Conservation (phyloP, 2,329 filamentous ascomycete genomes). For the Mycogone perniciosa region DNA sequence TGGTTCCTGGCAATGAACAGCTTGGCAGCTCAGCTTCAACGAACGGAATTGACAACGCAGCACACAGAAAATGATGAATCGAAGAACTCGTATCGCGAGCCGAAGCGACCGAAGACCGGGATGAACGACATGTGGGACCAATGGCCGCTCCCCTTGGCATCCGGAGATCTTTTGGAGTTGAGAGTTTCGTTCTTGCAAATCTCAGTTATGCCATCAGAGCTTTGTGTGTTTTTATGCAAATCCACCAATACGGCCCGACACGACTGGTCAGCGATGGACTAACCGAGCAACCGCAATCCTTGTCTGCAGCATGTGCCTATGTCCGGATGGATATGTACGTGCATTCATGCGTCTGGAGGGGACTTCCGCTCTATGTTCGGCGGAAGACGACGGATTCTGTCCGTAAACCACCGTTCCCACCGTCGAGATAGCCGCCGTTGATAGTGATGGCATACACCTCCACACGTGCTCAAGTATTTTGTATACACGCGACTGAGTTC, state of each 20-base stretch:
- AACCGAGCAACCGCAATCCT: constrained; percentile 7
- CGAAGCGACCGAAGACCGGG: neutral
- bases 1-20: constrained; percentile 4
- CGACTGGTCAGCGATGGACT: neutral
- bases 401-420: no score
- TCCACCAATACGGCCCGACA: neutral
- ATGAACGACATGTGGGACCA: no score
- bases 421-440: neutral
- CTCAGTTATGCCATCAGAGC: neutral
- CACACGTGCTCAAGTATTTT: neutral
- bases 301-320: neutral
- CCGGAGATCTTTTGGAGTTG: no score
- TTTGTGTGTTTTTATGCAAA: no score
- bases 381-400: neutral
- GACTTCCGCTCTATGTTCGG: neutral
- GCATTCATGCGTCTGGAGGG: neutral
- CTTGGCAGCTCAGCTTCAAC: neutral
- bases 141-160: no score
- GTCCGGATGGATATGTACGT: no score
- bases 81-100: neutral
- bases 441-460: neutral
- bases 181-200: no score
- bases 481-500: neutral
- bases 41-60: no score
- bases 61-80: no score